Evolutionary conservation across 164 flowering plant genomes (phyloP).

Genomic region (Paratinospora sagittata): DNA sequence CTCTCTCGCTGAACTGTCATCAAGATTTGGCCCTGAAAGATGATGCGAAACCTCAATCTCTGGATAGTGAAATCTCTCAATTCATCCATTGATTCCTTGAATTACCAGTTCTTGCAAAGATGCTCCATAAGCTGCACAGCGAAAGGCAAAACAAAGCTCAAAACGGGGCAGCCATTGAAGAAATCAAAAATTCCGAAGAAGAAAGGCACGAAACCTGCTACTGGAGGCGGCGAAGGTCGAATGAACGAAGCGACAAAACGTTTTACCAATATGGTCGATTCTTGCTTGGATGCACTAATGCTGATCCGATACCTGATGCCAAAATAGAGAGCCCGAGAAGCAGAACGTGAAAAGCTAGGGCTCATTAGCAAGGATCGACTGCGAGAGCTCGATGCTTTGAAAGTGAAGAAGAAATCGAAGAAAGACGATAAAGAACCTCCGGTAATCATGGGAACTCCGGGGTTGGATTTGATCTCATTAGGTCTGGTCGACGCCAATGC

Average conservation of each 20-base stretch:
- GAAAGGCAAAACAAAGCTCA: conserved; percentile 66
- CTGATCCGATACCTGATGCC: conserved; percentile 55
- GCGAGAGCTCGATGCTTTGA: conserved; percentile 51
- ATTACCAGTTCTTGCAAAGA: conserved; percentile 36
- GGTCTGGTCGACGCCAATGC: too few species aligned
- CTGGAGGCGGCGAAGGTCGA: conserved; percentile 24
- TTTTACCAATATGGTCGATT: conserved; percentile 38
- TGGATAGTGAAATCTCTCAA: too few species aligned
- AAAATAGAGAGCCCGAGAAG: conserved; percentile 52
- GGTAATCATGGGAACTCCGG: too few species aligned
- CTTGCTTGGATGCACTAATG: conserved; percentile 56
- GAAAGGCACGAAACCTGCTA: too few species aligned
- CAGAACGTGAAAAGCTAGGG: conserved; percentile 74
- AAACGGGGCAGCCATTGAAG: conserved; percentile 41
- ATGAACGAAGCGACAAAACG: conserved; percentile 14
- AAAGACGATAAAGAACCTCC: too few species aligned
- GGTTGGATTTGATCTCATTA: too few species aligned
- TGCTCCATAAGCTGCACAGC: conserved; percentile 75
- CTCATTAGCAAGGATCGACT: conserved; percentile 57
- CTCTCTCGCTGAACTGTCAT: too few species aligned
- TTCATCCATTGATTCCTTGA: too few species aligned
- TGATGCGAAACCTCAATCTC: too few species aligned
- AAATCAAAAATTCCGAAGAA: too few species aligned
- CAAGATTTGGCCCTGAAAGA: too few species aligned
- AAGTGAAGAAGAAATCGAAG: too few species aligned